Conservation (phyloP, 2,329 filamentous ascomycete species). For the Ustilaginoidea virens region DNA sequence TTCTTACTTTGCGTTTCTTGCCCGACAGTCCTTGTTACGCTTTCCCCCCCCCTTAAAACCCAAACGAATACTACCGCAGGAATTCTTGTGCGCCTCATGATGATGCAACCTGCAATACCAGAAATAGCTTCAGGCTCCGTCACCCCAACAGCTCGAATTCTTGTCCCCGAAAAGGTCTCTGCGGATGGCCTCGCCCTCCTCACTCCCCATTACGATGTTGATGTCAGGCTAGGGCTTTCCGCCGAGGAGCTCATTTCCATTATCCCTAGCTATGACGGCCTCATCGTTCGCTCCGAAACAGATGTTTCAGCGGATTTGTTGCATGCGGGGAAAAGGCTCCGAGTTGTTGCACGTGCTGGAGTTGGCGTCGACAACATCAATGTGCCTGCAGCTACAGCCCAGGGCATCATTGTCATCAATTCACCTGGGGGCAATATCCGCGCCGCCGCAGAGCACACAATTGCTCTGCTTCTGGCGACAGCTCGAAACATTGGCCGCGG, state of each 20-base stretch:
- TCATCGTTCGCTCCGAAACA: slow-evolving; percentile 70
- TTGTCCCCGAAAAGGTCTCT: slow-evolving; percentile 69
- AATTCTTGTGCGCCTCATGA: slow-evolving; percentile 4
- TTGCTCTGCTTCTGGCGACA: slow-evolving; percentile 58
- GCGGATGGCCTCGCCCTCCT: slow-evolving; percentile 61
- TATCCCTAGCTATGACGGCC: slow-evolving; percentile 57
- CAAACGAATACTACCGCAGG: no score
- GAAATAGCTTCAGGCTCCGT: slow-evolving; percentile 2
- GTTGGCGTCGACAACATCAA: slow-evolving; percentile 77
- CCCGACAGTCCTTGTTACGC: no score
- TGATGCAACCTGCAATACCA: slow-evolving; percentile 13
- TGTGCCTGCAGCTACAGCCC: slow-evolving; percentile 52
- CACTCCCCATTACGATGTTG: slow-evolving; percentile 49
- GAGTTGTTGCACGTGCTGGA: slow-evolving; percentile 66
- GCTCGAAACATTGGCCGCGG: slow-evolving; percentile 60
- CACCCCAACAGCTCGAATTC: slow-evolving; percentile 28
- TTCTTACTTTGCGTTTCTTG: no score
- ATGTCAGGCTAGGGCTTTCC: slow-evolving; percentile 47
- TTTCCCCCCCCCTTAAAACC: no score
- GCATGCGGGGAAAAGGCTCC: slow-evolving; percentile 48
- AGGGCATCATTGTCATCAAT: slow-evolving; percentile 69
- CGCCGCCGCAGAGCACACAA: slow-evolving; percentile 65
- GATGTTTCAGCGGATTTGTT: slow-evolving; percentile 60
- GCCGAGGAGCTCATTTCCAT: slow-evolving; percentile 47
- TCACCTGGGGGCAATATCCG: slow-evolving; percentile 67